Conservation (phyloP, 352 stramenopile genomes). For the Achlya hypogyna region DNA sequence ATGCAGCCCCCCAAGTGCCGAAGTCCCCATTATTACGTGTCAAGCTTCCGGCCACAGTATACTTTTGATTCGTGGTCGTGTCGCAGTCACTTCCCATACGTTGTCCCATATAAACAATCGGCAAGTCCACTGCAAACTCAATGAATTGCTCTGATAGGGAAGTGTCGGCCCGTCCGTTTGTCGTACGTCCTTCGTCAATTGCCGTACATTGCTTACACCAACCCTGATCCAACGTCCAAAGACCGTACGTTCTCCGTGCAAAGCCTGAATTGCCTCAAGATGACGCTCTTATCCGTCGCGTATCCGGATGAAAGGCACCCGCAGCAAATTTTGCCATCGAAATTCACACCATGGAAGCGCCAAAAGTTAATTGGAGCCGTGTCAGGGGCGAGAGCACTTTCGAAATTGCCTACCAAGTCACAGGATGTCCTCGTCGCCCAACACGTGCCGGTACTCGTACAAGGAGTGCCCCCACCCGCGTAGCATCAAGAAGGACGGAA, state of each 20-base stretch:
- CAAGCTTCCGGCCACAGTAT: background rate
- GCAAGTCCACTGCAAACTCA: too few relatives aligned
- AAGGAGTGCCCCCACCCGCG: conserved; percentile 39
- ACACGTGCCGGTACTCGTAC: conserved; percentile 21
- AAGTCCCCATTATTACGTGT: background rate
- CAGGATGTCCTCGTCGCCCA: background rate
- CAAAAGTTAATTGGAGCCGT: too few relatives aligned
- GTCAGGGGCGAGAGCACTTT: too few relatives aligned
- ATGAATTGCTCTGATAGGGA: background rate
- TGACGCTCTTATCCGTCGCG: background rate
- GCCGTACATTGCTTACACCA: background rate
- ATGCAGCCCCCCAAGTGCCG: too few relatives aligned
- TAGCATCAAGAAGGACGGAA: conserved; percentile 55
- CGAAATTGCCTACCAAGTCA: background rate
- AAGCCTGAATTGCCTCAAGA: background rate
- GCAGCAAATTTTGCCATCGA: background rate
- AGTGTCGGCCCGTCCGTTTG: too few relatives aligned
- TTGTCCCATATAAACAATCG: conserved; percentile 8
- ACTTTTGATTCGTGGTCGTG: background rate
- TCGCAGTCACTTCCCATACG: background rate
- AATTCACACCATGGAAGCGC: conserved; percentile 6
- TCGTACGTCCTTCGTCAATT: background rate
- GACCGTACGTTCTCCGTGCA: background rate
- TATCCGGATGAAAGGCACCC: conserved; percentile 4
- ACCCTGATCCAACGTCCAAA: background rate